These are phyloP conservation scores for Xylaria bambusicola DNA, from an alignment of 495 filamentous ascomycete species.

Conservation along the genomic window DNA sequence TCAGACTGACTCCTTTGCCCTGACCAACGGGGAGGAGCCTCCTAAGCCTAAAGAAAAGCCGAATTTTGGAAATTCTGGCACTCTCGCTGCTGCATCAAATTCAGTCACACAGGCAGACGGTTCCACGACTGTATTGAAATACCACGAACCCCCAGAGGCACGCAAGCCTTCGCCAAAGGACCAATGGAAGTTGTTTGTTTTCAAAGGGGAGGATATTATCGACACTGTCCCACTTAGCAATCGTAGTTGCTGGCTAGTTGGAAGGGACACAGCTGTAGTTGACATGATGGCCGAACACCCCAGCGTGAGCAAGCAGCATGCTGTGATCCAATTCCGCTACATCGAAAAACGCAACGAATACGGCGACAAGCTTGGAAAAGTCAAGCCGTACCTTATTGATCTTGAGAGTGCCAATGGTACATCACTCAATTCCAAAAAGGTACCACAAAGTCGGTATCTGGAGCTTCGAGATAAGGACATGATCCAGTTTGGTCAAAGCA, in stretches of 20 bases:
- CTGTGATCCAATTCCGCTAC: constrained; percentile 89
- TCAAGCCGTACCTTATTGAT: constrained; percentile 91
- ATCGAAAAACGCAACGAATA: constrained; percentile 81
- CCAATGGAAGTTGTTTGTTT: constrained; percentile 88
- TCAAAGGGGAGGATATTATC: constrained; percentile 79
- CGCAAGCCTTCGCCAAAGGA: constrained; percentile 80
- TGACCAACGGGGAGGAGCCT: constrained; percentile 52
- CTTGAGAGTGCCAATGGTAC: constrained; percentile 94
- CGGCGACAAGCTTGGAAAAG: constrained; percentile 76
- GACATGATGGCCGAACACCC: constrained; percentile 87
- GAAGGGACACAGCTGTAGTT: constrained; percentile 74
- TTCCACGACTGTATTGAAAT: constrained; percentile 77
- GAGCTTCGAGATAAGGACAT: constrained; percentile 89
- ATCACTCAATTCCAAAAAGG: constrained; percentile 69
- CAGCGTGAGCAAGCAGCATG: constrained; percentile 92
- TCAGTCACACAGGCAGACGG: constrained; percentile 69
- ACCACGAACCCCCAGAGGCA: constrained; percentile 91
- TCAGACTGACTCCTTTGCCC: constrained; percentile 67
- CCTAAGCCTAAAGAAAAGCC: constrained; percentile 78
- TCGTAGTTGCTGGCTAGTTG: constrained; percentile 88
- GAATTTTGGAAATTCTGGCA: constrained; percentile 78
- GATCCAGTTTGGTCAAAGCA: constrained; percentile 81
- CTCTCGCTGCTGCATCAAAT: constrained; percentile 87
- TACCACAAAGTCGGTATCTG: constrained; percentile 76
- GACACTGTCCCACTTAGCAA: constrained; percentile 74